phyloP scores from a whole-genome alignment of 805 yeast genomes.

The Candida morakotiae region DNA sequence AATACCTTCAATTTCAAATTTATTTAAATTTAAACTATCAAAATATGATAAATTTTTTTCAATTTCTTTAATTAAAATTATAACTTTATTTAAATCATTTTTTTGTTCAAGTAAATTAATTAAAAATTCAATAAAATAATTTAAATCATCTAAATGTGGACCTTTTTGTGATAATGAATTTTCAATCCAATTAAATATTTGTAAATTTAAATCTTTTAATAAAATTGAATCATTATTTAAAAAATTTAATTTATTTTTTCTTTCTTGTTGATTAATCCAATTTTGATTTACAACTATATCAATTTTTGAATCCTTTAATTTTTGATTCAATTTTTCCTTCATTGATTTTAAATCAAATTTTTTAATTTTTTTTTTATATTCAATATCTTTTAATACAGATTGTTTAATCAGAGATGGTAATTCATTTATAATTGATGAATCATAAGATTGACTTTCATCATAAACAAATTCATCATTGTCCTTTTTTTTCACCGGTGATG shows the following conservation, averaged over 20 bases:
- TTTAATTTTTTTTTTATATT: slow-evolving; percentile 23
- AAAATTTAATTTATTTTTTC: slow-evolving; percentile 13
- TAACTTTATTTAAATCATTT: slow-evolving; percentile 14
- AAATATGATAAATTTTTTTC: slow-evolving; percentile 2
- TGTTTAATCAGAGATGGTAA: slow-evolving; percentile 34
- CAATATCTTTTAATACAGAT: slow-evolving; percentile 34
- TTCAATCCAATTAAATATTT: slow-evolving; percentile 23
- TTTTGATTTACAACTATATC: slow-evolving; percentile 13
- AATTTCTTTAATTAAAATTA: slow-evolving; percentile 13
- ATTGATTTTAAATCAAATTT: slow-evolving; percentile 21
- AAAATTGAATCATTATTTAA: slow-evolving; percentile 10
- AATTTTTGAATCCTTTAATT: slow-evolving; percentile 10
- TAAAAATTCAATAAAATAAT: slow-evolving; percentile 17
- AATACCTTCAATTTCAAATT: slow-evolving; percentile 9
- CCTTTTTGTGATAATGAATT: slow-evolving; percentile 27
- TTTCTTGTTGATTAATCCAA: slow-evolving; percentile 20
- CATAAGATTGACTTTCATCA: slow-evolving; percentile 27
- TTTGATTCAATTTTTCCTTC: slow-evolving; percentile 20
- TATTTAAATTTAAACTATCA: slow-evolving; percentile 1
- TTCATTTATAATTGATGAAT: slow-evolving; percentile 32
- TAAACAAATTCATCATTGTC: slow-evolving; percentile 9
- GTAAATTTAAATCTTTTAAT: slow-evolving; percentile 12
- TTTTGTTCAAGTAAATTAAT: slow-evolving; percentile 14
- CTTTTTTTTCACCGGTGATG: slow-evolving; percentile 3
- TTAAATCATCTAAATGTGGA: slow-evolving; percentile 31